Conservation (phyloP, 2,329 filamentous ascomycete genomes). For the Chrysoporthe austroafricana region DNA sequence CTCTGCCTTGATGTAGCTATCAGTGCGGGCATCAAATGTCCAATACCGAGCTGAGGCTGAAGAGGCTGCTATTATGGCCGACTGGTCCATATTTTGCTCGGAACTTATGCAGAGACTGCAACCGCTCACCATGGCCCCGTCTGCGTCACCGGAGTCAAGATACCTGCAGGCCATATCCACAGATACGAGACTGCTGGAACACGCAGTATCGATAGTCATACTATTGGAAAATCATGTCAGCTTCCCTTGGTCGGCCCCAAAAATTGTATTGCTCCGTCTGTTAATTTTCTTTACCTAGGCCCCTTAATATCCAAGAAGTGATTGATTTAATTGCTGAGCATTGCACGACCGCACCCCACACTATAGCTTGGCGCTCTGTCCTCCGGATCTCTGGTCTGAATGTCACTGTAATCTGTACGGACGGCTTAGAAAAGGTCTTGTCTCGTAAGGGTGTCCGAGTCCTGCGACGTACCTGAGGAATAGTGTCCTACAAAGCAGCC, state of each 20-base stretch:
- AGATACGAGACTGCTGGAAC: background rate
- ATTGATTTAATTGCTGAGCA: background rate
- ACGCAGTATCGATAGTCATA: conserved; percentile 17
- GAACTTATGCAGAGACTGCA: conserved; percentile 9
- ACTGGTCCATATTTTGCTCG: background rate
- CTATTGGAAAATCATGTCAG: background rate
- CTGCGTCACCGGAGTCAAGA: background rate
- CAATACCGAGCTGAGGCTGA: conserved; percentile 25
- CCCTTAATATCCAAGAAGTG: conserved; percentile 12
- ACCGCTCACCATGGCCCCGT: background rate
- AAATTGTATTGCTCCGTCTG: too few relatives aligned
- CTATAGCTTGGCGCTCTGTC: background rate
- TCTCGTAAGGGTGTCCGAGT: conserved; percentile 6
- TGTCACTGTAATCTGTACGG: conserved; percentile 6
- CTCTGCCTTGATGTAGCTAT: conserved; percentile 37
- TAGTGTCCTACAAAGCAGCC: conserved; percentile 23
- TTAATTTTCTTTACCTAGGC: background rate
- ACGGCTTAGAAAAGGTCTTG: conserved; percentile 32
- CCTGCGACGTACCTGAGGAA: conserved; percentile 39
- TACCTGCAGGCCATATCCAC: background rate
- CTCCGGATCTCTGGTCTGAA: background rate
- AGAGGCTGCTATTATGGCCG: background rate
- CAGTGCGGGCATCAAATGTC: background rate
- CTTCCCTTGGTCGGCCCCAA: too few relatives aligned
- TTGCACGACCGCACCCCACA: background rate